phyloP scores from a whole-genome alignment of 805 yeast genomes.

The Brettanomyces naardenensis region DNA sequence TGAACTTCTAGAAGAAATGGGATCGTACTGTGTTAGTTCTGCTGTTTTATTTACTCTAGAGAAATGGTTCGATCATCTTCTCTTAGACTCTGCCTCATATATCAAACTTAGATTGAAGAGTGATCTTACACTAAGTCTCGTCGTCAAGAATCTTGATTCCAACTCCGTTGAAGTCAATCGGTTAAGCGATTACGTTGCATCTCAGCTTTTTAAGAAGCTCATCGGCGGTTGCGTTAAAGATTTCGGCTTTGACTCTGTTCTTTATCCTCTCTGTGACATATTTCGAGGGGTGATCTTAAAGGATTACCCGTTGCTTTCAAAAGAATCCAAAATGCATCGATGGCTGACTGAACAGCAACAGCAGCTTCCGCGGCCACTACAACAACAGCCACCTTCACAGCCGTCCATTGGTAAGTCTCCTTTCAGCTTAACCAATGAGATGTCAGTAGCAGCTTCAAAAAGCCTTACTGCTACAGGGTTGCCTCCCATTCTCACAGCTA shows the following conservation, averaged over 20 bases:
- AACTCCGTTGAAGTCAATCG: conserved; percentile 26
- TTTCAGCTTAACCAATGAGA: neutral
- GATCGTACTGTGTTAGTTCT: conserved; percentile 45
- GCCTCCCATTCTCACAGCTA: neutral
- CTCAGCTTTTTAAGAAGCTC: conserved; percentile 46
- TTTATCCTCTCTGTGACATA: conserved; percentile 59
- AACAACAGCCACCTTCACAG: neutral
- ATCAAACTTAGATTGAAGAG: conserved; percentile 30
- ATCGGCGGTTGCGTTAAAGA: conserved; percentile 70
- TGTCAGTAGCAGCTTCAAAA: neutral
- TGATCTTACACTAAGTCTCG: conserved; percentile 32
- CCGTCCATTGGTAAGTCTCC: neutral
- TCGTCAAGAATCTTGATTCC: conserved; percentile 39
- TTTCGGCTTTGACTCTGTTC: conserved; percentile 69
- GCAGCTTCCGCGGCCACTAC: neutral
- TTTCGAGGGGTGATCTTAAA: conserved; percentile 51
- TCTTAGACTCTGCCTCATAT: conserved; percentile 48
- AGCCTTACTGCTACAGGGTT: neutral
- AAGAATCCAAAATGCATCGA: conserved; percentile 11
- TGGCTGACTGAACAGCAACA: conserved; percentile 1
- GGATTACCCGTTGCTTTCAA: conserved; percentile 61
- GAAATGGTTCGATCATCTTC: conserved; percentile 47
- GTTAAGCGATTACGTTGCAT: conserved; percentile 43
- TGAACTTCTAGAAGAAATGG: conserved; percentile 48
- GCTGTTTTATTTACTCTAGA: conserved; percentile 58